Evolutionary conservation across 257 asterid species (phyloP).

Genomic region (Capsicum pubescens): DNA sequence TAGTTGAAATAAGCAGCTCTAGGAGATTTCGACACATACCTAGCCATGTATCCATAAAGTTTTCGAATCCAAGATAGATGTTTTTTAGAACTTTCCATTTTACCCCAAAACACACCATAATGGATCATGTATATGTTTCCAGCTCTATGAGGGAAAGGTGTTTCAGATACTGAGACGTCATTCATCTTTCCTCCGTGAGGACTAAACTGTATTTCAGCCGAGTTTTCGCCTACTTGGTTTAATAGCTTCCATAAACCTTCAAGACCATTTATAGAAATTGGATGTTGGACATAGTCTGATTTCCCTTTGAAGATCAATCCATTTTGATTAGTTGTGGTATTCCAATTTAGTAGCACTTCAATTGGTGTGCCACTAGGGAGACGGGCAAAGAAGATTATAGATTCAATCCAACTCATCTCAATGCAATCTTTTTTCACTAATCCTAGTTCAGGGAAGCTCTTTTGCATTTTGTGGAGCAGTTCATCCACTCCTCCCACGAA

Average conservation of each 20-base stretch:
- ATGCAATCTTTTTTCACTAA: not conserved
- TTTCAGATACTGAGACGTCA: not conserved
- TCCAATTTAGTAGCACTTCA: not conserved
- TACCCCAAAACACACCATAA: not conserved
- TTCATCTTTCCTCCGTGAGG: constrained; percentile 27
- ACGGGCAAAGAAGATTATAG: not conserved
- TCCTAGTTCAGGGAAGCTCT: constrained; percentile 1
- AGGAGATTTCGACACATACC: not conserved
- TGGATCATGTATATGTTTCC: constrained; percentile 13
- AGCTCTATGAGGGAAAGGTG: constrained; percentile 20
- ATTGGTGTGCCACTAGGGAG: not conserved
- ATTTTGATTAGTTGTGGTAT: not conserved
- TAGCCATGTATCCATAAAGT: not conserved
- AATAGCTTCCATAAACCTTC: constrained; percentile 14
- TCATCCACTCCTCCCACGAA: not conserved
- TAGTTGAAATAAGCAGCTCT: constrained; percentile 24
- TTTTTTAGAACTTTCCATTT: not conserved
- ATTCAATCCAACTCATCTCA: constrained; percentile 29
- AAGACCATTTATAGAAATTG: constrained; percentile 1
- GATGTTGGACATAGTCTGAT: not conserved
- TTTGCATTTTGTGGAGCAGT: not conserved
- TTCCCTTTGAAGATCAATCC: constrained; percentile 9
- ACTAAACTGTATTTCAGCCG: not conserved
- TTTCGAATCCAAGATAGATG: constrained; percentile 1
- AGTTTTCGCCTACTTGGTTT: not conserved